These are phyloP conservation scores for Emericellopsis terricola DNA, from an alignment of 495 filamentous ascomycete species.

Conservation along the genomic window DNA sequence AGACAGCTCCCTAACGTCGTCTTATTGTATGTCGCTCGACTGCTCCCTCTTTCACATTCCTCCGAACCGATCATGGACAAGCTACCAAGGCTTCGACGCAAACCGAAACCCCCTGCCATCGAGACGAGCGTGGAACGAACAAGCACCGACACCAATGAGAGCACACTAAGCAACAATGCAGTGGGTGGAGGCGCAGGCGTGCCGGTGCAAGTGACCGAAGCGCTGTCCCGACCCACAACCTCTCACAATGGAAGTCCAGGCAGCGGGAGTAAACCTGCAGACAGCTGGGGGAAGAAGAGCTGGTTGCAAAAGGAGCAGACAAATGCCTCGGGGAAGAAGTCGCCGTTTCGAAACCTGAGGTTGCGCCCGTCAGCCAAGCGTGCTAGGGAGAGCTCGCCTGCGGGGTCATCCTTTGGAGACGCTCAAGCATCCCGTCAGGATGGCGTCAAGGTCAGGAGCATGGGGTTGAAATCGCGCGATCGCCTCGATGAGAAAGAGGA, in stretches of 20 bases:
- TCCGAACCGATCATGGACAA: slow-evolving; percentile 3
- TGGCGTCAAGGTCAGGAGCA: not conserved
- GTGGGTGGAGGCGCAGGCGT: no score
- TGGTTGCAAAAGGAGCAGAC: no score
- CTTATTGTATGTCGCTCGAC: no score
- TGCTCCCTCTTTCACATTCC: no score
- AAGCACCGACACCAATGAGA: not conserved
- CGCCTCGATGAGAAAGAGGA: no score
- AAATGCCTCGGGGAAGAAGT: not conserved
- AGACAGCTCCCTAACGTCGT: no score
- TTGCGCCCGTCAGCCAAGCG: slow-evolving; percentile 6
- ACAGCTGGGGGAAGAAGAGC: no score
- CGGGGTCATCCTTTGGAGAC: slow-evolving; percentile 7
- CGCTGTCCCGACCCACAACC: no score
- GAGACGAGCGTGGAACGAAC: not conserved
- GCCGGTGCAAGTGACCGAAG: no score
- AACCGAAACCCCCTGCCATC: not conserved
- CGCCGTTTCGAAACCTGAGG: not conserved
- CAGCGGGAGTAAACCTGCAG: no score
- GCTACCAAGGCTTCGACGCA: slow-evolving; percentile 2
- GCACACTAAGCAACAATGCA: not conserved
- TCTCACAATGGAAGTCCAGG: no score
- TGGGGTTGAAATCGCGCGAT: no score
- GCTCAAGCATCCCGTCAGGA: slow-evolving; percentile 6
- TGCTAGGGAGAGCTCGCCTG: slow-evolving; percentile 7